Evolutionary conservation across 176 grass and related monocot species (phyloP).

Genomic region (Elaeis guineensis): DNA sequence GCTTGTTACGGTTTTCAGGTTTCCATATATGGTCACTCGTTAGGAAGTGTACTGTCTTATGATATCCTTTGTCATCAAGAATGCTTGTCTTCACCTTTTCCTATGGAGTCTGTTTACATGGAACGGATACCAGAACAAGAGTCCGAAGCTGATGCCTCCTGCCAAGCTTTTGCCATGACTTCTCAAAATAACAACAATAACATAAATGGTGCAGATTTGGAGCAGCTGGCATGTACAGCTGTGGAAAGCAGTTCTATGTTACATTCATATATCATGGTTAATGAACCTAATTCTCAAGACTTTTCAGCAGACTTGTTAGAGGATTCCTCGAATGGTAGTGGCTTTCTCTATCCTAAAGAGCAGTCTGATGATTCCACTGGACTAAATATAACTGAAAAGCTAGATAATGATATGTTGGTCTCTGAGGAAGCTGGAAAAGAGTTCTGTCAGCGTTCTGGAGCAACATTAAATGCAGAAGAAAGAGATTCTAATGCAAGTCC

Average conservation of each 20-base stretch:
- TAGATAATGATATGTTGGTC: neutral
- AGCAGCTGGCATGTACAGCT: conserved; percentile 5
- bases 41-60: conserved; percentile 94
- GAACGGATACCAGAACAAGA: conserved; percentile 32
- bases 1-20: conserved; percentile 26
- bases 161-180: neutral
- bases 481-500: conserved; percentile 6
- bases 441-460: conserved; percentile 1
- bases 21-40: conserved; percentile 89
- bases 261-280: conserved; percentile 18
- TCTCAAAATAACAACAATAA: conserved; percentile 12
- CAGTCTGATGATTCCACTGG: neutral
- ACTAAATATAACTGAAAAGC: neutral
- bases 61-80: conserved; percentile 99
- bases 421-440: conserved; percentile 3
- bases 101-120: conserved; percentile 43
- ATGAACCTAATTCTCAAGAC: conserved; percentile 19
- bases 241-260: conserved; percentile 11
- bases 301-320: conserved; percentile 5
- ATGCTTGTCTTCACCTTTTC: conserved; percentile 39
- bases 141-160: conserved; percentile 18
- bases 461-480: conserved; percentile 13
- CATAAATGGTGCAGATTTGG: conserved; percentile 8
- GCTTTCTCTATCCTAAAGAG: neutral
- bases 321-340: conserved; percentile 25